phyloP scores from a whole-genome alignment of 2,329 filamentous ascomycete genomes.

The Fusarium austroafricanum region DNA sequence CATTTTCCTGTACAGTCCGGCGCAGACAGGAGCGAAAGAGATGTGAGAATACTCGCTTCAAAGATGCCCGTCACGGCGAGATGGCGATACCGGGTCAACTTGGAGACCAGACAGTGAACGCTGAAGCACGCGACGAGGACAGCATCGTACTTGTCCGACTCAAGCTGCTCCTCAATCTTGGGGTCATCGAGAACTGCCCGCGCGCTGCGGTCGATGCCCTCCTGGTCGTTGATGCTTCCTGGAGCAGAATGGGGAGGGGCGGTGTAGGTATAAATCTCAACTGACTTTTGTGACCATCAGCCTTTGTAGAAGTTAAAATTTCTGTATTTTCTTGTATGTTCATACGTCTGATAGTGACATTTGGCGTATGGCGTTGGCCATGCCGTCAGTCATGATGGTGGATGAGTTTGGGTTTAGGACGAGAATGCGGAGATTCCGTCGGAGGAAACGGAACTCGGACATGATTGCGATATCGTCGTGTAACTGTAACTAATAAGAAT shows the following conservation, averaged over 20 bases:
- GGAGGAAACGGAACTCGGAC: slow-evolving; percentile 35
- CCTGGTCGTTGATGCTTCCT: slow-evolving; percentile 80
- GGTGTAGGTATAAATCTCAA: slow-evolving; percentile 72
- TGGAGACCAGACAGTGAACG: slow-evolving; percentile 78
- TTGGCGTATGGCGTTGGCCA: slow-evolving; percentile 63
- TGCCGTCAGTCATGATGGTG: slow-evolving; percentile 74
- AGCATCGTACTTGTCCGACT: slow-evolving; percentile 70
- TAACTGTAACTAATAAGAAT: background rate
- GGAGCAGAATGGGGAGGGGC: slow-evolving; percentile 69
- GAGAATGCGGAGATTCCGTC: slow-evolving; percentile 61
- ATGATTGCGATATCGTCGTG: slow-evolving; percentile 34
- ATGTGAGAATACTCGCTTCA: slow-evolving; percentile 79
- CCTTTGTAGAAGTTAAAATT: slow-evolving; percentile 13
- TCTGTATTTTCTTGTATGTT: background rate
- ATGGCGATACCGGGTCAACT: slow-evolving; percentile 58
- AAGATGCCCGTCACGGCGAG: slow-evolving; percentile 75
- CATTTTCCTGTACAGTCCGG: slow-evolving; percentile 63
- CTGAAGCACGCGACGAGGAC: slow-evolving; percentile 92
- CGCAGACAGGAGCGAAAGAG: slow-evolving; percentile 62
- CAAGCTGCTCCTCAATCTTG: slow-evolving; percentile 48
- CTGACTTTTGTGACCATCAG: slow-evolving; percentile 51
- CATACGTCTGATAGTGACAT: slow-evolving; percentile 50
- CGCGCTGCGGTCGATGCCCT: slow-evolving; percentile 74
- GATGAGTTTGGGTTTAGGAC: slow-evolving; percentile 86
- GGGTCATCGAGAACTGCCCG: slow-evolving; percentile 70